Conservation (phyloP, 2,329 filamentous ascomycete genomes). For the Paracoccidioides lutzii region DNA sequence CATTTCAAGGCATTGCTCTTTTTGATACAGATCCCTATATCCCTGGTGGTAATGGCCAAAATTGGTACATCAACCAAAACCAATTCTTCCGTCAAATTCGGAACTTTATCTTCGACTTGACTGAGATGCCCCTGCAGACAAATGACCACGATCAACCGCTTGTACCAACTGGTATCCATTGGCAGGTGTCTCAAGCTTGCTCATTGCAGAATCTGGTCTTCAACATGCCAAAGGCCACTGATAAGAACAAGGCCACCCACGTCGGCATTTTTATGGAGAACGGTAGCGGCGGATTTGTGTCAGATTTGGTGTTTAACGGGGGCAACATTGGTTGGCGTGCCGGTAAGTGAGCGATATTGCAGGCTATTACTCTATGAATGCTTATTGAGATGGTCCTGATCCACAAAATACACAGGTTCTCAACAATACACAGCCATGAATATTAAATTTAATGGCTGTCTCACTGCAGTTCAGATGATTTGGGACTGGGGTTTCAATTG, state of each 20-base stretch:
- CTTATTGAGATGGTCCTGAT: not conserved
- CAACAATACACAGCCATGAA: constrained; percentile 2
- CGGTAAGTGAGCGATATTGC: not conserved
- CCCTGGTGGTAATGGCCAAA: constrained; percentile 39
- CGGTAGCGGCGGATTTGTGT: constrained; percentile 45
- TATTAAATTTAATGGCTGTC: constrained; percentile 1
- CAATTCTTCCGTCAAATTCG: constrained; percentile 65
- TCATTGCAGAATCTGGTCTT: constrained; percentile 61
- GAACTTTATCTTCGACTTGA: constrained; percentile 62
- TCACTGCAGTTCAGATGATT: constrained; percentile 3
- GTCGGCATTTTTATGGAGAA: constrained; percentile 19
- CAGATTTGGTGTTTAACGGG: constrained; percentile 46
- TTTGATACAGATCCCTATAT: constrained; percentile 69
- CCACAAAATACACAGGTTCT: not conserved
- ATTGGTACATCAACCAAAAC: constrained; percentile 57
- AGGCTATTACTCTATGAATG: not conserved
- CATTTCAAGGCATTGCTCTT: constrained; percentile 28
- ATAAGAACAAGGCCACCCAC: constrained; percentile 15
- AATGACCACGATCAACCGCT: constrained; percentile 1
- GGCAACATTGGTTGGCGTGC: constrained; percentile 39
- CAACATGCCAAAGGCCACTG: constrained; percentile 44
- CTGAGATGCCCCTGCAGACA: constrained; percentile 39
- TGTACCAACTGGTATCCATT: constrained; percentile 43
- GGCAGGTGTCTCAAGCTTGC: constrained; percentile 65
- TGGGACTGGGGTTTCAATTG: constrained; percentile 4